Evolutionary conservation across 1,139 yeast species (phyloP).

Genomic region (Candida smagusa): DNA sequence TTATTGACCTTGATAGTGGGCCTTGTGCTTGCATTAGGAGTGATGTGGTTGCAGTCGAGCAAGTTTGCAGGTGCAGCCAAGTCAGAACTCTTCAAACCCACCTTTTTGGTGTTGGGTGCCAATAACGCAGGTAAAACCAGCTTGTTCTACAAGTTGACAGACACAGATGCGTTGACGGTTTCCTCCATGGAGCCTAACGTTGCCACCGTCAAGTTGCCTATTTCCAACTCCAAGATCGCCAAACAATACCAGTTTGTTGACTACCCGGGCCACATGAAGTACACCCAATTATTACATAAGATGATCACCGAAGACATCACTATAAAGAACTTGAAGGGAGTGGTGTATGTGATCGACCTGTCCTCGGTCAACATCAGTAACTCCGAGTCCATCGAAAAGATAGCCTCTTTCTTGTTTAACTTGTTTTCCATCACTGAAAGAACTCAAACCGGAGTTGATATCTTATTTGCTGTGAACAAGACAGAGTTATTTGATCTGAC

Average conservation of each 20-base stretch:
- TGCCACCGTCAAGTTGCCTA: constrained; percentile 29
- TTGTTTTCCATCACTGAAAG: constrained; percentile 57
- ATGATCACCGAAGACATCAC: constrained; percentile 44
- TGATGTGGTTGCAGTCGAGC: constrained; percentile 14
- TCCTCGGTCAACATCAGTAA: constrained; percentile 36
- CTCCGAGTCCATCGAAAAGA: constrained; percentile 39
- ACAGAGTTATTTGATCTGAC: constrained; percentile 80
- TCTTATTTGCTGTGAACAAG: constrained; percentile 77
- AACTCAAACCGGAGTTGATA: constrained; percentile 62
- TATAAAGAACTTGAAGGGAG: constrained; percentile 52
- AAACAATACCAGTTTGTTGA: constrained; percentile 56
- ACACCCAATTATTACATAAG: constrained; percentile 49
- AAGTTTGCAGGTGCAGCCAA: constrained; percentile 14
- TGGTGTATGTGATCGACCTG: constrained; percentile 69
- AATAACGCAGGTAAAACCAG: constrained; percentile 75
- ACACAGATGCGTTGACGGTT: constrained; percentile 29
- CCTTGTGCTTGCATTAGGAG: constrained; percentile 14
- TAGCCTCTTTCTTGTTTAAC: constrained; percentile 54
- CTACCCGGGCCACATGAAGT: constrained; percentile 82
- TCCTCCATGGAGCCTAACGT: constrained; percentile 44
- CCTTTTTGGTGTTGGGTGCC: constrained; percentile 71
- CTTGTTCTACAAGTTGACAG: constrained; percentile 40
- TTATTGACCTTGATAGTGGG: constrained; percentile 18
- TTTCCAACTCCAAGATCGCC: constrained; percentile 30
- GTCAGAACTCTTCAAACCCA: constrained; percentile 37